A percentile compares a stretch with the other conserved stretches of the same genome.
phyloP scores from a whole-genome alignment of 331 rosid genomes.

The Quercus lobata region DNA sequence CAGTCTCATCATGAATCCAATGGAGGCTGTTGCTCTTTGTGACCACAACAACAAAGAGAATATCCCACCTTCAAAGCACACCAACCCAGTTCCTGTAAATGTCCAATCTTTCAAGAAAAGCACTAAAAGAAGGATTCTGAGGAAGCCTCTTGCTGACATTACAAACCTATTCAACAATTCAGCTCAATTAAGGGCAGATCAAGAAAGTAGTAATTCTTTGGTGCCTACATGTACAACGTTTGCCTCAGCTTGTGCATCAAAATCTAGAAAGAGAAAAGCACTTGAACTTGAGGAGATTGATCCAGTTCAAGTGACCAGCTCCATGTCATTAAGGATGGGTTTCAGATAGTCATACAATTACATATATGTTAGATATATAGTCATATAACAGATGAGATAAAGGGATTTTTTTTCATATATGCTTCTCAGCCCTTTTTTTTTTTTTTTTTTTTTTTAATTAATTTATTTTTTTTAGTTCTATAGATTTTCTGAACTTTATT shows the following conservation, averaged over 20 bases:
- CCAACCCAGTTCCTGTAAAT: slow-evolving; percentile 2
- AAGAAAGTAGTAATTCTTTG: not conserved
- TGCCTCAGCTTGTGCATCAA: not conserved
- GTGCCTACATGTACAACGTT: not conserved
- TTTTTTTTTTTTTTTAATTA: too few relatives aligned
- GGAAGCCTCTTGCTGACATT: slow-evolving; percentile 41
- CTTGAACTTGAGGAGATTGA: not conserved
- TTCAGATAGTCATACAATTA: slow-evolving; percentile 28
- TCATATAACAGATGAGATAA: not conserved
- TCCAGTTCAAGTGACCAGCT: not conserved
- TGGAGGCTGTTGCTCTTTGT: slow-evolving; percentile 16
- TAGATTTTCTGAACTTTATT: too few relatives aligned
- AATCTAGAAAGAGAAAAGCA: not conserved
- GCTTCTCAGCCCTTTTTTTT: too few relatives aligned
- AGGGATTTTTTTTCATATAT: not conserved
- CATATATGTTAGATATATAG: too few relatives aligned
- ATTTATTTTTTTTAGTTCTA: too few relatives aligned
- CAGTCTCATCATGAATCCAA: not conserved
- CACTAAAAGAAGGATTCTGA: slow-evolving; percentile 8
- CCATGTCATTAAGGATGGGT: slow-evolving; percentile 40
- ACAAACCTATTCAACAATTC: slow-evolving; percentile 11
- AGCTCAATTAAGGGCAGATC: not conserved
- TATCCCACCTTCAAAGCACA: not conserved
- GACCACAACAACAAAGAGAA: slow-evolving; percentile 29
- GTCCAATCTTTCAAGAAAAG: slow-evolving; percentile 14